Evolutionary conservation across 192 early-diverging fungal genomes (phyloP).

Genomic region (Coemansia sp.): DNA sequence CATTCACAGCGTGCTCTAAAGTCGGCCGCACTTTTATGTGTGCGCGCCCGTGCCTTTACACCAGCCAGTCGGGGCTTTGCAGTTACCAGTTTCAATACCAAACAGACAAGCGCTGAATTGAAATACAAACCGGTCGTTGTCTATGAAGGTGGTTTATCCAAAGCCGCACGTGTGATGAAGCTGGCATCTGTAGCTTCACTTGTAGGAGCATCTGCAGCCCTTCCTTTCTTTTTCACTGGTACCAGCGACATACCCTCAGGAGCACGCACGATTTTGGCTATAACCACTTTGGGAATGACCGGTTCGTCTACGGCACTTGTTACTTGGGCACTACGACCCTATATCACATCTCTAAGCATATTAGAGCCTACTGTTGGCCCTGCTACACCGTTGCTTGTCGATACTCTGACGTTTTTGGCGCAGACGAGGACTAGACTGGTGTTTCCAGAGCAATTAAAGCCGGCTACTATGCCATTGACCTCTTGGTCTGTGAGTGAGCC

Average conservation of each 20-base stretch:
- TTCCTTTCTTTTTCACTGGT: constrained; percentile 49
- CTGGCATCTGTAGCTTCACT: constrained; percentile 48
- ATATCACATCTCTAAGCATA: constrained; percentile 26
- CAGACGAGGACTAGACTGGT: constrained; percentile 33
- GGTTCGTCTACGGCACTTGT: constrained; percentile 42
- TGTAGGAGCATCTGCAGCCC: constrained; percentile 40
- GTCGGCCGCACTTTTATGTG: neutral
- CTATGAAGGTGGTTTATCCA: constrained; percentile 44
- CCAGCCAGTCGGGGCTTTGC: neutral
- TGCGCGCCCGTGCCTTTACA: neutral
- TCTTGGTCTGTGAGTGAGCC: constrained; percentile 32
- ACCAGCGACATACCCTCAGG: constrained; percentile 44
- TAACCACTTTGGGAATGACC: constrained; percentile 50
- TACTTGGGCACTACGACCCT: constrained; percentile 44
- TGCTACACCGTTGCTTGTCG: constrained; percentile 35
- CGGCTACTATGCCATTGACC: constrained; percentile 38
- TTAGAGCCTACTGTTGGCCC: constrained; percentile 1
- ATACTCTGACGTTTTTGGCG: constrained; percentile 45
- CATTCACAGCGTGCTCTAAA: neutral
- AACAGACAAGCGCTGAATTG: neutral
- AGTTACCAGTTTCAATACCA: neutral
- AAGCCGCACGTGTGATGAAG: constrained; percentile 51
- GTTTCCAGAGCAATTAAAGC: constrained; percentile 30
- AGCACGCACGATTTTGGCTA: constrained; percentile 43
- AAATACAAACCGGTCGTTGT: neutral